These are phyloP conservation scores for Conoideocrella luteorostrata DNA, from an alignment of 2,329 filamentous ascomycete species.

Conservation along the genomic window DNA sequence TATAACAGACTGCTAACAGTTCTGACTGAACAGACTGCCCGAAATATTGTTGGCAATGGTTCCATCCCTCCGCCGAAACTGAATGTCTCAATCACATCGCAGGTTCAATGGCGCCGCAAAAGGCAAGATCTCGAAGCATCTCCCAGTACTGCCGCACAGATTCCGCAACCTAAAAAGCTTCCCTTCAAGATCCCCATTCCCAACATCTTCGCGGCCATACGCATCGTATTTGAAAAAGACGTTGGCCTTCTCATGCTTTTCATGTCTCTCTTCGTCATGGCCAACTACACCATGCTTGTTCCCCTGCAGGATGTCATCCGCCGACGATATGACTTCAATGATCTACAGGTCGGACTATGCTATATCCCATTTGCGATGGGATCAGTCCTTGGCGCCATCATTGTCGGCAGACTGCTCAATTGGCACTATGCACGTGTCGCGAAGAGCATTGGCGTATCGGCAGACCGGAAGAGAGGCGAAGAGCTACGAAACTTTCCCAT, in stretches of 20 bases:
- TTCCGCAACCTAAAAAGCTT: slow-evolving; percentile 10
- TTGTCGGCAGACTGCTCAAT: slow-evolving; percentile 48
- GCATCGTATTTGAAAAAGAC: slow-evolving; percentile 28
- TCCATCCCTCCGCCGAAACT: slow-evolving; percentile 28
- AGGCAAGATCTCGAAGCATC: slow-evolving; percentile 11
- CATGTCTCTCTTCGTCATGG: slow-evolving; percentile 28
- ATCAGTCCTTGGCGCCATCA: slow-evolving; percentile 26
- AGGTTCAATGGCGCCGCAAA: slow-evolving; percentile 6
- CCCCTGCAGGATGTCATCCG: slow-evolving; percentile 27
- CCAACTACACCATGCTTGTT: slow-evolving; percentile 25
- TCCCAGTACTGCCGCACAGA: not conserved
- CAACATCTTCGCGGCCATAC: slow-evolving; percentile 24
- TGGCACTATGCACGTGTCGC: slow-evolving; percentile 54
- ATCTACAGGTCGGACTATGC: slow-evolving; percentile 35
- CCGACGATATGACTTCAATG: slow-evolving; percentile 25
- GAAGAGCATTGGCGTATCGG: slow-evolving; percentile 36
- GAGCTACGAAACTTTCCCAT: slow-evolving; percentile 29
- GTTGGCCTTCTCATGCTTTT: slow-evolving; percentile 26
- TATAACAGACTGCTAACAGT: too few species aligned
- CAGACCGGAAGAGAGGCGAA: slow-evolving; percentile 38
- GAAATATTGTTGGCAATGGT: slow-evolving; percentile 40
- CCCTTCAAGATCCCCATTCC: slow-evolving; percentile 18
- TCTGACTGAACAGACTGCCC: slow-evolving; percentile 23
- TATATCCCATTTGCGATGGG: slow-evolving; percentile 33
- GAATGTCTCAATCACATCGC: slow-evolving; percentile 16